These are phyloP conservation scores for Komagataella populi DNA, from an alignment of 805 yeast genomes.

Conservation along the genomic window DNA sequence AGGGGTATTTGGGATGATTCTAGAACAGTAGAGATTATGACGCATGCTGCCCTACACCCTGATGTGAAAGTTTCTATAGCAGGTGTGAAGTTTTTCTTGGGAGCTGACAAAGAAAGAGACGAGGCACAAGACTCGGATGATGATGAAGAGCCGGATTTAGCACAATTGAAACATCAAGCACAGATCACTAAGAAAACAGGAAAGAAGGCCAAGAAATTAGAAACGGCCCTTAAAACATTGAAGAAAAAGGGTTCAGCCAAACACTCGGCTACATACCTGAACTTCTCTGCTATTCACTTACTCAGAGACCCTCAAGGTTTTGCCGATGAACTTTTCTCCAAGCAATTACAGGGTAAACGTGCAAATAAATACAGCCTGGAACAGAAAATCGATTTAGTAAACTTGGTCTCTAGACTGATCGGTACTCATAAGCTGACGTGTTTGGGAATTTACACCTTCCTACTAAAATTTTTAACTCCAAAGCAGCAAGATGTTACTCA, in stretches of 20 bases:
- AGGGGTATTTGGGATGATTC: slow-evolving; percentile 98
- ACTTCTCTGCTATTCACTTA: slow-evolving; percentile 89
- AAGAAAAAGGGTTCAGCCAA: slow-evolving; percentile 52
- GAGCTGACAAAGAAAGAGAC: slow-evolving; percentile 91
- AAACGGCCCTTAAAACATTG: slow-evolving; percentile 52
- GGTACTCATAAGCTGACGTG: slow-evolving; percentile 93
- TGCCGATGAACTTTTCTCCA: slow-evolving; percentile 71
- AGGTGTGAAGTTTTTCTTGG: slow-evolving; percentile 83
- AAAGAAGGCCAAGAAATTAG: slow-evolving; percentile 72
- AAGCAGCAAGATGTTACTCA: slow-evolving; percentile 91
- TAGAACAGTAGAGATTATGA: slow-evolving; percentile 94
- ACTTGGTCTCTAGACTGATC: slow-evolving; percentile 72
- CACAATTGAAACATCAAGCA: slow-evolving; percentile 65
- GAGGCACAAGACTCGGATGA: slow-evolving; percentile 64
- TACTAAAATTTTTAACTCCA: slow-evolving; percentile 84
- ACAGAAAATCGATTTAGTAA: slow-evolving; percentile 81
- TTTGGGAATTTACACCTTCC: slow-evolving; percentile 78
- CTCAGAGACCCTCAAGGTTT: slow-evolving; percentile 96
- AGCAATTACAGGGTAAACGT: slow-evolving; percentile 58
- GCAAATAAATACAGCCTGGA: slow-evolving; percentile 67
- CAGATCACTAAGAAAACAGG: slow-evolving; percentile 71
- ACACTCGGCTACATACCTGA: slow-evolving; percentile 55
- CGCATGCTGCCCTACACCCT: slow-evolving; percentile 83
- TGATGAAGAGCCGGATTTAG: slow-evolving; percentile 62
- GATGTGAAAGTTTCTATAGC: slow-evolving; percentile 80